Evolutionary conservation across 139 green algal species (phyloP), one percentile per base, ranked within the genome.

Genomic region (Closterium sp.): DNA sequence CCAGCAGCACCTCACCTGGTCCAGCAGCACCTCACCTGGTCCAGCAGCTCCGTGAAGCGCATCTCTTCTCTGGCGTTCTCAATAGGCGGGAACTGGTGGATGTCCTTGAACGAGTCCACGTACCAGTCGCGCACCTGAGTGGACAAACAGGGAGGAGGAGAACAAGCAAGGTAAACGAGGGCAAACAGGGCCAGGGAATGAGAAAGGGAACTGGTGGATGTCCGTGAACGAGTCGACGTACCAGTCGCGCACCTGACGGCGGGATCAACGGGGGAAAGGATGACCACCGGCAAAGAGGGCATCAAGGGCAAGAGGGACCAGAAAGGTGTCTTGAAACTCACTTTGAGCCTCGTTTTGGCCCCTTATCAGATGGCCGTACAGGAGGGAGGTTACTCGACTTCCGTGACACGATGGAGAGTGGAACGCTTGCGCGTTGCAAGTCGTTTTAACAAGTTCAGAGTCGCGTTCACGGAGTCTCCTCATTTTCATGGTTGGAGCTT

Each of bases 91-190:
- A 98, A 98, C 2, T 89, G 33, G 4, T 96, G 95, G 76, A 99
- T 95, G 84, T 99, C 98, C 28, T 95, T 95, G 95, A 99, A 99
- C 0, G 96, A 98, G 91, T 99, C 97, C 85, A 99, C 97, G 91
- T 99, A 99, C 98, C 98, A 99, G 93, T 99, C 97, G 1, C 97
- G 96, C 6, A 99, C 97, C 97, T 98, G 94, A n/a, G n/a, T n/a
- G n/a, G n/a, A n/a, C n/a, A n/a, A n/a, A n/a, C n/a, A n/a, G n/a
- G 16, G 25, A 76, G 12, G 12, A 12, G 10, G 38, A 66, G 38
- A 66, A 12, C 38, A 19, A 19, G 16, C 55, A 19, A 76, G 7
- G 55, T 10, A 76, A 76, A 76, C 25, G 16, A 28, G 10, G 33
- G 84, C 5, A 64, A 34, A 66, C 84, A 87, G 84, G 33, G 84